These are phyloP conservation scores for Tricharina praecox DNA, from an alignment of 495 filamentous ascomycete genomes.

Conservation along the genomic window DNA sequence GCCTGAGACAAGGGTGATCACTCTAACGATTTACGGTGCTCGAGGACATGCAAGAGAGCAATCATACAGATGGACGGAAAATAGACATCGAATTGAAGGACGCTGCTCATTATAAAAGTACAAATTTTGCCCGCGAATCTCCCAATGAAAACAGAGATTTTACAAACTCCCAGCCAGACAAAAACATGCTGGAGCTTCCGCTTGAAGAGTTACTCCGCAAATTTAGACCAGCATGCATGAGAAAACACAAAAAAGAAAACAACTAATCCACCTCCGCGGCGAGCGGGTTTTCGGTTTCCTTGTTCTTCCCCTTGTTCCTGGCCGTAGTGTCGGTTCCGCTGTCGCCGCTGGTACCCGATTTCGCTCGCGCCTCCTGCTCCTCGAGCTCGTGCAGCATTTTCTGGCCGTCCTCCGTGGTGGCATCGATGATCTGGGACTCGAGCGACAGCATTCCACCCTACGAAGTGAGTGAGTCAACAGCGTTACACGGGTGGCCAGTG, in stretches of 20 bases:
- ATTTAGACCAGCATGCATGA: too few species aligned
- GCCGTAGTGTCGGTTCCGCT: not conserved
- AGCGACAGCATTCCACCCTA: slow-evolving; percentile 77
- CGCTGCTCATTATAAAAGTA: too few species aligned
- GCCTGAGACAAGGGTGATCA: too few species aligned
- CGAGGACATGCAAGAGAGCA: too few species aligned
- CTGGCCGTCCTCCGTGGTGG: slow-evolving; percentile 80
- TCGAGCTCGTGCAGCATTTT: slow-evolving; percentile 64
- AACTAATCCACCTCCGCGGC: slow-evolving; percentile 4
- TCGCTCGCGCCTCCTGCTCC: slow-evolving; percentile 32
- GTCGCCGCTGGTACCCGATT: slow-evolving; percentile 2
- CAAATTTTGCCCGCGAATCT: too few species aligned
- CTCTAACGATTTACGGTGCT: too few species aligned
- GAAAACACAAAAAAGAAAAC: not conserved
- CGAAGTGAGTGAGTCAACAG: not conserved
- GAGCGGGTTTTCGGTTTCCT: slow-evolving; percentile 1
- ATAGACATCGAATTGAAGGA: too few species aligned
- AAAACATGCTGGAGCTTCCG: too few species aligned
- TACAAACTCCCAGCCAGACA: too few species aligned
- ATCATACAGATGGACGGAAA: too few species aligned
- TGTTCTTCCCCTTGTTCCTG: not conserved
- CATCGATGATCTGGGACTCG: slow-evolving; percentile 85
- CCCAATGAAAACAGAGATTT: too few species aligned
- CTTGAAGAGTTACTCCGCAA: too few species aligned
- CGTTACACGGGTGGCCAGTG: not conserved